These are phyloP conservation scores for Elongisporangium prolatum DNA, from an alignment of 352 stramenopile species.

Conservation along the genomic window DNA sequence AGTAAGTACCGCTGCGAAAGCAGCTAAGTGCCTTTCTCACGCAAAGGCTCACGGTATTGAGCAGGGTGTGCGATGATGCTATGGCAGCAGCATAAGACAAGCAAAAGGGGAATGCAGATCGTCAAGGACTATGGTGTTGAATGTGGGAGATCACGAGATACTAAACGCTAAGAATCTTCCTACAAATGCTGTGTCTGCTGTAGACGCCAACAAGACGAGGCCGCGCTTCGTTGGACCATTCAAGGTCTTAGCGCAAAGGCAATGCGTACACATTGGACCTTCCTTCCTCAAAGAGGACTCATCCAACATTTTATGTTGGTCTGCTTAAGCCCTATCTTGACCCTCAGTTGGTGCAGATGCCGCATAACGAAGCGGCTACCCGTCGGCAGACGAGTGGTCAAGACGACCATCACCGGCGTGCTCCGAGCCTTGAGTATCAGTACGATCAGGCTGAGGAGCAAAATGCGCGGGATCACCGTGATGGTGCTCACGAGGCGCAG, in stretches of 20 bases:
- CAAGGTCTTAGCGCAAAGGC: slow-evolving; percentile 16
- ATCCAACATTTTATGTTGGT: slow-evolving; percentile 17
- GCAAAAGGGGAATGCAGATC: slow-evolving; percentile 14
- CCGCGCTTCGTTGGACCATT: slow-evolving; percentile 15
- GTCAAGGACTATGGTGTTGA: slow-evolving; percentile 5
- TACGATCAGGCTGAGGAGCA: too few species aligned
- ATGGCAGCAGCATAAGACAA: slow-evolving; percentile 14
- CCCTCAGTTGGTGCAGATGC: neutral
- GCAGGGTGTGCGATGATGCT: slow-evolving; percentile 12
- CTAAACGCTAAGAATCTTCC: slow-evolving; percentile 14
- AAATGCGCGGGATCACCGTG: too few species aligned
- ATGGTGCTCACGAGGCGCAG: too few species aligned
- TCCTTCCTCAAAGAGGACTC: slow-evolving; percentile 11
- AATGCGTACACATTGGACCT: slow-evolving; percentile 16
- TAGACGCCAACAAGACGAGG: slow-evolving; percentile 13
- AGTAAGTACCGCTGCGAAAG: slow-evolving; percentile 1
- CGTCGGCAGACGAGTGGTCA: too few species aligned
- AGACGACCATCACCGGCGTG: too few species aligned
- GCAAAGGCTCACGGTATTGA: slow-evolving; percentile 7
- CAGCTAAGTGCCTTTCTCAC: slow-evolving; percentile 9
- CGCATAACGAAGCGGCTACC: too few species aligned
- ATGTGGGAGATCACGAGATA: slow-evolving; percentile 13
- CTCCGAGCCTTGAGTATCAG: too few species aligned
- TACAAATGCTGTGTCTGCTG: slow-evolving; percentile 6
- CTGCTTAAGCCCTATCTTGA: slow-evolving; percentile 14